Evolutionary conservation across 129 eudicot species (phyloP).

Genomic region (Centella asiatica): DNA sequence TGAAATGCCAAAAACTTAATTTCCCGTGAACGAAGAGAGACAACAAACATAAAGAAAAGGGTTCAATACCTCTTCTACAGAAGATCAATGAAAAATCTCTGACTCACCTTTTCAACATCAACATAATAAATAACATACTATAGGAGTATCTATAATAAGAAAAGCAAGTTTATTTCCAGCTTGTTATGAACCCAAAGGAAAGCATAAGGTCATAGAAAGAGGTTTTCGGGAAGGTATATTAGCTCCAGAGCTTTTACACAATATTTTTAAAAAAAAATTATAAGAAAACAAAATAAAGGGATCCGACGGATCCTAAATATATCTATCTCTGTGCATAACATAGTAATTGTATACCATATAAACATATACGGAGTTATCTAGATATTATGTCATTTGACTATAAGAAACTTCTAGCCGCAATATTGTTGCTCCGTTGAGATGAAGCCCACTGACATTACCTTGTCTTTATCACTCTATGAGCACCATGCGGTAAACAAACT

Average conservation of each 20-base stretch:
- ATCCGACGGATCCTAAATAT: too few species aligned
- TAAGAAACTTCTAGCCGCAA: not conserved
- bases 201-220: not conserved
- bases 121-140: slow-evolving; percentile 21
- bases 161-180: slow-evolving; percentile 11
- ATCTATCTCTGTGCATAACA: too few species aligned
- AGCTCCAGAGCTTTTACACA: too few species aligned
- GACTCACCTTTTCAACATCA: too few species aligned
- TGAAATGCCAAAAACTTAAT: not conserved
- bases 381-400: too few species aligned
- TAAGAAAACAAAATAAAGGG: too few species aligned
- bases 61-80: not conserved
- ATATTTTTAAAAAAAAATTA: too few species aligned
- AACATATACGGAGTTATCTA: too few species aligned
- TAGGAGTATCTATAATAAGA: not conserved
- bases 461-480: not conserved
- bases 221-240: too few species aligned
- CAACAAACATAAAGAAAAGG: not conserved
- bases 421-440: not conserved
- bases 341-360: too few species aligned
- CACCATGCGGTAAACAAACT: not conserved
- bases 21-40: not conserved
- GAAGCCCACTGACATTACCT: not conserved
- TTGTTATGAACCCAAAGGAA: not conserved
- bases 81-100: too few species aligned